A percentile compares a stretch with the other conserved stretches of the same genome.
Evolutionary conservation across 1,284 basidiomycete genomes (phyloP).

Genomic region (Anthracocystis walkeri): DNA sequence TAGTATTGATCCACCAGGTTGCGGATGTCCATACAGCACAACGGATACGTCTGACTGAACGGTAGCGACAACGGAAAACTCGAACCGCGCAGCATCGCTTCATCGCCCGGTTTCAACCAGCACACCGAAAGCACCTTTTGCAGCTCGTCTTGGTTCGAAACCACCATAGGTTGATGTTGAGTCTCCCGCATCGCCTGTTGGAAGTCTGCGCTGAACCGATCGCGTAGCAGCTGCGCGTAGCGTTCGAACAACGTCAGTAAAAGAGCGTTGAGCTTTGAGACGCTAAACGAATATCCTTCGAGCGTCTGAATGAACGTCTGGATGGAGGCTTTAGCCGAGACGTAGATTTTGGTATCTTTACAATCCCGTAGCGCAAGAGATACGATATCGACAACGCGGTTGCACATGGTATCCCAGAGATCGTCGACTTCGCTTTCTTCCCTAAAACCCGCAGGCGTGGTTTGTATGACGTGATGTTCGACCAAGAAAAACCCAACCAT

Average conservation of each 20-base stretch:
- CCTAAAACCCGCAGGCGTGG: constrained; percentile 80
- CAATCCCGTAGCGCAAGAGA: constrained; percentile 80
- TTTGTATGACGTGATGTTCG: constrained; percentile 90
- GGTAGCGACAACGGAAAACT: constrained; percentile 83
- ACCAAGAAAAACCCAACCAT: constrained; percentile 99
- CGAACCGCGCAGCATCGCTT: constrained; percentile 28
- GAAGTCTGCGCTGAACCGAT: constrained; percentile 80
- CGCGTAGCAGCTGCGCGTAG: constrained; percentile 85
- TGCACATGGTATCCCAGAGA: constrained; percentile 91
- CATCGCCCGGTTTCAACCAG: constrained; percentile 77
- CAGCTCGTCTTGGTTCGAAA: constrained; percentile 79
- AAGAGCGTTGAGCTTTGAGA: constrained; percentile 83
- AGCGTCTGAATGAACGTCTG: constrained; percentile 91
- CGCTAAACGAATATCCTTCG: constrained; percentile 84
- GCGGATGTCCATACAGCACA: constrained; percentile 95
- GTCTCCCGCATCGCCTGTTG: constrained; percentile 78
- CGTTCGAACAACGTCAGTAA: constrained; percentile 89
- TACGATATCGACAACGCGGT: constrained; percentile 81
- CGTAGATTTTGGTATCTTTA: constrained; percentile 83
- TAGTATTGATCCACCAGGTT: constrained; percentile 96
- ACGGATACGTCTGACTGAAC: constrained; percentile 94
- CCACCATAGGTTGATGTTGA: constrained; percentile 90
- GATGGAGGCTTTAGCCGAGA: constrained; percentile 85
- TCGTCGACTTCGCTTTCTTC: constrained; percentile 92
- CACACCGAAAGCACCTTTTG: constrained; percentile 83